Base-by-base conservation (phyloP, 2,329 filamentous ascomycete species). In the Pestalotiopsis sp. region DNA sequence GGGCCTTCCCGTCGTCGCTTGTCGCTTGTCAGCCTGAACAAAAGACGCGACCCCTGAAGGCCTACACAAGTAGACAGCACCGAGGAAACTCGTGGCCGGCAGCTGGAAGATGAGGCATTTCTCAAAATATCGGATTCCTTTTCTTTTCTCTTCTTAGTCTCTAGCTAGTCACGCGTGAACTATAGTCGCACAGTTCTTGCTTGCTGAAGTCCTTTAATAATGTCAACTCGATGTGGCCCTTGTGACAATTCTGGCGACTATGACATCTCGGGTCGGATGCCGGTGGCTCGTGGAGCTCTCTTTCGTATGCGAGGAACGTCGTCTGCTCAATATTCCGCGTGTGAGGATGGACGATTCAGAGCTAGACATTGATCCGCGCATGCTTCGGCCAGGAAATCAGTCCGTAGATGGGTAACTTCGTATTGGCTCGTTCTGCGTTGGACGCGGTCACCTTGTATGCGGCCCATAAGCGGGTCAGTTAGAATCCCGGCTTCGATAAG, bases 401-500 rank as follows among this genome's bases (percentile, higher is more conserved):
- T 62, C 59, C 59, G 27, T 20, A 49, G 49, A 14, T 57, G 45
- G 31, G 36, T 31, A 38, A 36, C 65, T 71, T 74, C 70, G 76
- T 74, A 76, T 75, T 76, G 75, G 76, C 71, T 76, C 73, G 75
- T 71, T 71, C 69, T 71, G 71, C 72, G 72, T 74, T 73, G 73
- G 73, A 73, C 72, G 75, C 68, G 76, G 76, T 69, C 76, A 74
- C 72, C 69, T 72, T 6, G 70, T 75, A 78, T 78, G 77, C 75
- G 76, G 75, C 77, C 77, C 73, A 67, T 41, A 73, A 74, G 75
- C 75, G 76, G 75, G 75, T 78, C 81, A 90, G 75, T 78, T 81
- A 90, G 73, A 91, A 90, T 13, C 87, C 85, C 67, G 82, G 80
- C 77, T 88, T 90, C 56, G 82, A 81, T 72, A 85, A 83, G 79